Base-by-base conservation (phyloP, 768 basidiomycete genomes). In the Crepidotus variabilis region DNA sequence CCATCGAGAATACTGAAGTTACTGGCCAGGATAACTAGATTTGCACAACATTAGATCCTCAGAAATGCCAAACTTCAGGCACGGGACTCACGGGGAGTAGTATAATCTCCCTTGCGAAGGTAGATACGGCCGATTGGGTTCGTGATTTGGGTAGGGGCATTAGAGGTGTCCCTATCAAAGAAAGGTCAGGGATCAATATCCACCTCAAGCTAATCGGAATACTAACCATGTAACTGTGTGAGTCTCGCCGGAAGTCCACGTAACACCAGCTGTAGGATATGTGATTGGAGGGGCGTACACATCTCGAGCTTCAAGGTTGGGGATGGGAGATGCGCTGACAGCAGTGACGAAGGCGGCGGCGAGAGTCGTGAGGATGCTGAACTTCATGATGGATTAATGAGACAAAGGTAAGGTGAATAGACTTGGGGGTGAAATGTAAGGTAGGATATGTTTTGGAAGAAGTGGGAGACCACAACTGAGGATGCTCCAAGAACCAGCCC, bases 181-280 rank as follows among this genome's bases (percentile, higher is more conserved):
- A 46, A n/a, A n/a, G 16, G 45, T 46, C 11, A 46, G 45, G 4
- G 10, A 46, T 33, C 48, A 33, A 50, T 7, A 14, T 14, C 33
- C 18, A 23, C 14, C 23, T 23, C 7, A 11, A 3, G 3, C 28
- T 8, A 28, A 28, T 3, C 28, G 3, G 4, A 28, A 28, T 4
- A 60, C 64, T 49, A 65, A 75, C 81, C 81, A 83, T 39, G 69
- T 72, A 55, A 83, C 79, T 51, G 63, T 69, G 50, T 72, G 74
- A 1, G 54, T 64, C 18, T 62, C 20, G 7, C 79, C 79, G 11
- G 67, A 70, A 22, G 55, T 58, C 80, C 81, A 83, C 36, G 72
- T 61, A 22, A 69, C 67, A 23, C 57, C 65, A 2, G 61, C 60
- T 6, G 52, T 21, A 2, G 81, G 81, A 35, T 60, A 71, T n/a